Evolutionary conservation across 176 grass and related monocot genomes (phyloP).

Genomic region (Canna indica): DNA sequence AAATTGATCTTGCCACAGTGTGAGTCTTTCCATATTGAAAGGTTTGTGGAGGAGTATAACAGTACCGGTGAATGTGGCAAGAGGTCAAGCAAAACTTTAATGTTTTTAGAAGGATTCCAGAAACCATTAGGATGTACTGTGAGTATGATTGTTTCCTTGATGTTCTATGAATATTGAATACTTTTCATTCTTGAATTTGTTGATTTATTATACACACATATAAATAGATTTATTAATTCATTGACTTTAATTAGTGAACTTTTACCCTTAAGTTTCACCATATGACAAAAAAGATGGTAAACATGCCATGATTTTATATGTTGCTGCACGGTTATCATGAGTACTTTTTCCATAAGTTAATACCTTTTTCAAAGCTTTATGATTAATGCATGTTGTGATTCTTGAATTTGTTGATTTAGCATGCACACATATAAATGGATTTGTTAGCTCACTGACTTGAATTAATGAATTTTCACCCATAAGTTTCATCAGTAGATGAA

Average conservation of each 20-base stretch:
- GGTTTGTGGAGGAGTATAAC: constrained; percentile 65
- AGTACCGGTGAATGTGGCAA: constrained; percentile 40
- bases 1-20: constrained; percentile 54
- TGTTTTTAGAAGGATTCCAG: constrained; percentile 76
- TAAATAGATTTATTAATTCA: not conserved
- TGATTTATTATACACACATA: not conserved
- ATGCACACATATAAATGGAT: not conserved
- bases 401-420: not conserved
- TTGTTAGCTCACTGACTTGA: not conserved
- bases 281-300: not conserved
- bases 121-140: constrained; percentile 78
- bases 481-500: not conserved
- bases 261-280: not conserved
- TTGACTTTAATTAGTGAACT: not conserved
- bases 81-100: constrained; percentile 64
- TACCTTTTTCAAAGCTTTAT: no score
- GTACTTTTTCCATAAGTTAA: not conserved
- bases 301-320: not conserved
- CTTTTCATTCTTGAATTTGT: not conserved
- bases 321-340: not conserved
- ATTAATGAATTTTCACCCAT: not conserved
- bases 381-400: no score
- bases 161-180: not conserved
- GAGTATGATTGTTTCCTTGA: constrained; percentile 19
- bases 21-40: constrained; percentile 70